Conservation (phyloP, 2,329 filamentous ascomycete genomes). For the Pyrenophora tritici-repentis region DNA sequence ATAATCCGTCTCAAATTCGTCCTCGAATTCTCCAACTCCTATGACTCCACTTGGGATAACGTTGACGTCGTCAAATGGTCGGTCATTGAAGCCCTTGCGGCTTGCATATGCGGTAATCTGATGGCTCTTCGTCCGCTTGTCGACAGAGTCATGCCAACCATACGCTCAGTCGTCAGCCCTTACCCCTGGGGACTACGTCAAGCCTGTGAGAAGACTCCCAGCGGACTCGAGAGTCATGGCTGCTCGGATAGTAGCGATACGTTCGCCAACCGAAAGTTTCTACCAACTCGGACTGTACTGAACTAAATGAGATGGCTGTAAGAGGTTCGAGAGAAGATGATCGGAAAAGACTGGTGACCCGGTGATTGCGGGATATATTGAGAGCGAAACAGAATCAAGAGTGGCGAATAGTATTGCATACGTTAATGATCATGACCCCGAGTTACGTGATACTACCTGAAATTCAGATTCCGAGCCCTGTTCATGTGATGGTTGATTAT, state of each 20-base stretch:
- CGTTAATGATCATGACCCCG: too few relatives aligned
- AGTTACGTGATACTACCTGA: too few relatives aligned
- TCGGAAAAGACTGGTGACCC: too few relatives aligned
- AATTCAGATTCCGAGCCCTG: too few relatives aligned
- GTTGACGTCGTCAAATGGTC: conserved; percentile 26
- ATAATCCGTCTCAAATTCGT: conserved; percentile 21
- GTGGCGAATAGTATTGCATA: too few relatives aligned
- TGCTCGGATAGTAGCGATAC: neutral
- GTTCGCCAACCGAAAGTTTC: neutral
- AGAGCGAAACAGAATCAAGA: too few relatives aligned
- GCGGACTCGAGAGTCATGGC: too few relatives aligned
- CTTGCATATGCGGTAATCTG: conserved; percentile 22
- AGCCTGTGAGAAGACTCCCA: conserved; percentile 7
- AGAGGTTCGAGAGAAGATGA: too few relatives aligned
- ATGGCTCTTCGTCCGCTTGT: conserved; percentile 21
- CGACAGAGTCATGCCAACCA: conserved; percentile 10
- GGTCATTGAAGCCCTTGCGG: conserved; percentile 21
- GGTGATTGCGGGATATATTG: too few relatives aligned
- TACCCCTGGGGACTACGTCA: conserved; percentile 13
- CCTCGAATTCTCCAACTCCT: conserved; percentile 19
- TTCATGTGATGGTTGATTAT: too few relatives aligned
- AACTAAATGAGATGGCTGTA: too few relatives aligned
- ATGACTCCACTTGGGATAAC: conserved; percentile 24
- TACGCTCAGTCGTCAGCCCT: conserved; percentile 13
- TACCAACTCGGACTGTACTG: too few relatives aligned